Conservation (phyloP, 768 basidiomycete species). For the Tylopilus intermedius region DNA sequence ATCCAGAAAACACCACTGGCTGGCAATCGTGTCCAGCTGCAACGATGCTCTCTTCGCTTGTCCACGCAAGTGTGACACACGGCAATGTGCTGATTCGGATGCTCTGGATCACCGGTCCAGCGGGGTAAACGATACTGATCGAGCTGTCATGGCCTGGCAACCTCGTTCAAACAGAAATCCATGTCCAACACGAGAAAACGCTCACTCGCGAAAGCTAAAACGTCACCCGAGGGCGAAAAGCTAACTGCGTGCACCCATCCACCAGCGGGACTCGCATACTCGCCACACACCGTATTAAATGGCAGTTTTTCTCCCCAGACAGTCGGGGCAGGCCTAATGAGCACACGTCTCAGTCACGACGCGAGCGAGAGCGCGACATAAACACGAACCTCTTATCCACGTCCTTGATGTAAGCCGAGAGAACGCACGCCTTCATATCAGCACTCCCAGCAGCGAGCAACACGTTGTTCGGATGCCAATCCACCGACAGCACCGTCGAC, state of each 20-base stretch:
- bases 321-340: conserved; percentile 69
- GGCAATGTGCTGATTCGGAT: conserved; percentile 79
- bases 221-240: conserved; percentile 96
- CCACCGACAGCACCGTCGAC: conserved; percentile 88
- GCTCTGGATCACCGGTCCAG: conserved; percentile 63
- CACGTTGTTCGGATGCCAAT: conserved; percentile 99
- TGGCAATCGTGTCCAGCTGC: conserved; percentile 98
- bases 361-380: background rate
- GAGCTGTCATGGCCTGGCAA: conserved; percentile 87
- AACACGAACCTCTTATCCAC: conserved; percentile 77
- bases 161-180: conserved; percentile 1
- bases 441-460: conserved; percentile 95
- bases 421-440: conserved; percentile 95
- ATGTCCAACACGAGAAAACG: conserved; percentile 6
- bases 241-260: conserved; percentile 97
- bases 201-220: conserved; percentile 88
- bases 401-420: conserved; percentile 98
- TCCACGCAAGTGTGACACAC: conserved; percentile 81
- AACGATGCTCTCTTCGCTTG: conserved; percentile 72
- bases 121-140: conserved; percentile 88
- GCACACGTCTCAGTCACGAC: conserved; percentile 6
- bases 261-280: conserved; percentile 82
- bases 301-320: conserved; percentile 99
- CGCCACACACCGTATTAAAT: conserved; percentile 96
- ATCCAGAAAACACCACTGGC: conserved; percentile 80